phyloP scores from a whole-genome alignment of 1,284 basidiomycete species.

The Ceratobasidium sp. region DNA sequence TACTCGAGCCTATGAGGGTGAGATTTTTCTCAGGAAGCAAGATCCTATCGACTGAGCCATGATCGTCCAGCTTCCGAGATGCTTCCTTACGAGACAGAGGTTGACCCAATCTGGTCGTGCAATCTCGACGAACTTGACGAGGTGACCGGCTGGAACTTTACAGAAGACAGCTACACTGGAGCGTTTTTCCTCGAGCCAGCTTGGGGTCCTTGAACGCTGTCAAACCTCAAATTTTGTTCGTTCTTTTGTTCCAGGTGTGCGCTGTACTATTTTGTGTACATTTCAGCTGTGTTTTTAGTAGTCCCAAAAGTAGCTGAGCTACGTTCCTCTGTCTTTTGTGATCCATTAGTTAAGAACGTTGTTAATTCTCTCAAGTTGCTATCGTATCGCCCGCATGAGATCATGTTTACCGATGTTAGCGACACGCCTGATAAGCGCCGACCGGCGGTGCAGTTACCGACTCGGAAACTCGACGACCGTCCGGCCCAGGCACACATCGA shows the following conservation, averaged over 20 bases:
- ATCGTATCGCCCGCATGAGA: too few relatives aligned
- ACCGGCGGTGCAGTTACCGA: background rate
- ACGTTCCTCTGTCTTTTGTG: too few relatives aligned
- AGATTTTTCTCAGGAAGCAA: background rate
- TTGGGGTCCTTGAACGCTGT: background rate
- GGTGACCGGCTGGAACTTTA: constrained; percentile 7
- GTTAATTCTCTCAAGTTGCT: too few relatives aligned
- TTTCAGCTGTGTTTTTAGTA: too few relatives aligned
- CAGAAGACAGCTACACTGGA: constrained; percentile 15
- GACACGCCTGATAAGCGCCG: background rate
- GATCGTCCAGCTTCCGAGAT: constrained; percentile 8
- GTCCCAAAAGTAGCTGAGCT: too few relatives aligned
- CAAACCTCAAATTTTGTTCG: background rate
- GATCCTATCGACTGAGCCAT: background rate
- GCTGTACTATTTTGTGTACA: background rate
- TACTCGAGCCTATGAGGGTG: constrained; percentile 31
- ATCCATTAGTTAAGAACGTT: too few relatives aligned
- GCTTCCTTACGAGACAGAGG: constrained; percentile 27
- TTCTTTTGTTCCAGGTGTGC: background rate
- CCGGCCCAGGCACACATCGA: background rate
- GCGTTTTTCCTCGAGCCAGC: constrained; percentile 30
- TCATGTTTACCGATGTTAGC: background rate
- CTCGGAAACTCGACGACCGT: background rate
- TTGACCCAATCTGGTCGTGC: constrained; percentile 21
- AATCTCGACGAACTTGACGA: constrained; percentile 35